Evolutionary conservation across 805 yeast species (phyloP), one percentile per base, ranked within the genome.

Genomic region (Metschnikowia cubensis): DNA sequence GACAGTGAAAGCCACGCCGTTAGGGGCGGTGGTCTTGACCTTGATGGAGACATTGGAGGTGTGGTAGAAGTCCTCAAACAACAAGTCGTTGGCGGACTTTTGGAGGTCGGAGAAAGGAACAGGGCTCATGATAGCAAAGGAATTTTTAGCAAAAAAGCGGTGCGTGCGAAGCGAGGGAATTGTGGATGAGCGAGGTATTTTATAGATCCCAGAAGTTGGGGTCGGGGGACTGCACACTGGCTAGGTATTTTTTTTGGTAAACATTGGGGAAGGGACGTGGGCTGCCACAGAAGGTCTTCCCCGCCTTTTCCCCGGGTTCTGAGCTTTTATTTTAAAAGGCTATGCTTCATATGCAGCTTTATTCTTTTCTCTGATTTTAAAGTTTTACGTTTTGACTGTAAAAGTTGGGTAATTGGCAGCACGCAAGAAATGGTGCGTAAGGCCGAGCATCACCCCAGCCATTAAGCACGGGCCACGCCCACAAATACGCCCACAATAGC

Each of bases 61-160:
- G 79, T 94, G 98, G 85, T 79, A 94, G 84, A 90, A 94, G 76
- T 94, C 99, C 74, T 78, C 85, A 76, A 81, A 80, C 69, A 94
- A 82, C 64, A 94, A 82, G 75, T 85, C 94, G 79, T 90, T 91
- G 75, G 96, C 80, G 69, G 88, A 82, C 79, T 90, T 91, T 69
- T 95, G 85, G 67, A 94, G 87, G 75, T 91, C 97, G 59, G 96
- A 82, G 82, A 85, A 92, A 68, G 92, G 89, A 65, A 94, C 89
- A 61, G 94, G 94, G 48, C 74, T 73, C 74, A 70, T 70, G 63
- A 54, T 61, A 45, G 31, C 29, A n/a, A 15, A 20, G 14, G 39
- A 29, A 13, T 34, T 33, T 20, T 43, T 44, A 43, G 50, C 38
- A 36, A 35, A 44, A 33, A 29, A 17, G 48, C 39, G 48, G 48